These are phyloP conservation scores for Tylopilus plumbeoviolaceoides DNA, from an alignment of 768 basidiomycete genomes.

Conservation along the genomic window DNA sequence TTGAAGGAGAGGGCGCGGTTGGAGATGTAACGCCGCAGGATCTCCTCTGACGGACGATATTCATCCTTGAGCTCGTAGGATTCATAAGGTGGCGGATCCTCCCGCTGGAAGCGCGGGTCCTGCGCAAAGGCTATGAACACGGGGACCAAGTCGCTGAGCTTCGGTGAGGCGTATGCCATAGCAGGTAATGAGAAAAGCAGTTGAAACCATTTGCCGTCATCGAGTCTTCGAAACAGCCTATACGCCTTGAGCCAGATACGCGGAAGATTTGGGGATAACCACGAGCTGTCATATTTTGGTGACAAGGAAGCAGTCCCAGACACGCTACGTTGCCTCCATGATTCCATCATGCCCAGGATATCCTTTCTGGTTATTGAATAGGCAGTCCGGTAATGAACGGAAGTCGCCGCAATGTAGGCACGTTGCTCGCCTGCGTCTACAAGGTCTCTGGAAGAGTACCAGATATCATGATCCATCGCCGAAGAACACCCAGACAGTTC, in stretches of 20 bases:
- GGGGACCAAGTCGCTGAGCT: slow-evolving; percentile 15
- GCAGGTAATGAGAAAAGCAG: slow-evolving; percentile 32
- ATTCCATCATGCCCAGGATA: slow-evolving; percentile 8
- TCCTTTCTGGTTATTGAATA: not conserved
- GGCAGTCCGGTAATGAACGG: not conserved
- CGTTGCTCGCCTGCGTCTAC: slow-evolving; percentile 2
- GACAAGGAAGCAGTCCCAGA: not conserved
- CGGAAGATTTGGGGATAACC: slow-evolving; percentile 21
- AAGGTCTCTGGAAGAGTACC: slow-evolving; percentile 12
- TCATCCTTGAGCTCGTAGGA: slow-evolving; percentile 9
- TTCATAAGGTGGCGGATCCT: slow-evolving; percentile 14
- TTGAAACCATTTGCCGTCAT: slow-evolving; percentile 10
- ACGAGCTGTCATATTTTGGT: slow-evolving; percentile 24
- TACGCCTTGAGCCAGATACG: slow-evolving; percentile 28
- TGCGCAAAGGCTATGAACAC: slow-evolving; percentile 31
- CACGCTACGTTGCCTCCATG: slow-evolving; percentile 1
- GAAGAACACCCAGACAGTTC: not conserved
- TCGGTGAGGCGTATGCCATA: slow-evolving; percentile 25
- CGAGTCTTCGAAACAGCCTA: slow-evolving; percentile 16
- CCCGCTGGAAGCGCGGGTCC: not conserved
- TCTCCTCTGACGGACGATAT: not conserved
- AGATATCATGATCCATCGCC: not conserved
- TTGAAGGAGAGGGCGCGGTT: not conserved
- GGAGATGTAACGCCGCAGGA: not conserved
- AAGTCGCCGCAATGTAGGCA: slow-evolving; percentile 11